These are phyloP conservation scores for Chlorella sp. DNA, from an alignment of 139 green algal genomes.

Conservation along the genomic window DNA sequence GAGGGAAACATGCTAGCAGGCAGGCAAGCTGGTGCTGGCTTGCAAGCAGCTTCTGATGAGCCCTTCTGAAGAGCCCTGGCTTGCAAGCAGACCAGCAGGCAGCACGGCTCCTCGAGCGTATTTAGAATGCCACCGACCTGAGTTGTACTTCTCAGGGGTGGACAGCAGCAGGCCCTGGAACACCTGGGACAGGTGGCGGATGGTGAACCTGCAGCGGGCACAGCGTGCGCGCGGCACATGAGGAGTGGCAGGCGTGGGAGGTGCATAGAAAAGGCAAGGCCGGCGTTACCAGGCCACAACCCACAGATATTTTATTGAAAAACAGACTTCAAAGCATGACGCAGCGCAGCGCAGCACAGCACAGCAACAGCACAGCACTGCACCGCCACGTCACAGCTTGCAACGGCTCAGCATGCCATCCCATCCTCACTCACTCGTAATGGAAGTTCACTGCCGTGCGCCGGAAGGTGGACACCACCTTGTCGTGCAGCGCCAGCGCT, in stretches of 20 bases:
- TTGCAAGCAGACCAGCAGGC: neutral
- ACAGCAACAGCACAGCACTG: neutral
- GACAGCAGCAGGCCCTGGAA: slow-evolving; percentile 74
- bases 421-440: slow-evolving; percentile 69
- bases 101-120: neutral
- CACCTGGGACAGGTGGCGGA: slow-evolving; percentile 89
- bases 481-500: slow-evolving; percentile 85
- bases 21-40: neutral
- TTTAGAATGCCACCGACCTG: neutral
- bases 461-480: slow-evolving; percentile 84
- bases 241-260: neutral
- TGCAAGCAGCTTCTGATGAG: neutral
- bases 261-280: neutral
- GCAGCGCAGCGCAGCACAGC: no score
- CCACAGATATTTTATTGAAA: no score
- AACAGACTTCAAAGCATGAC: no score
- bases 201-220: slow-evolving; percentile 63
- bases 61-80: no score
- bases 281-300: no score
- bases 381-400: neutral
- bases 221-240: neutral
- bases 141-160: slow-evolving; percentile 1
- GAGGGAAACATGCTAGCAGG: neutral
- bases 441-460: slow-evolving; percentile 95
- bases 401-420: neutral